Percentiles rank a stretch among this genome's conserved stretches.
Evolutionary conservation across 345 rosid genomes (phyloP).

Genomic region (Syzygium jambos): DNA sequence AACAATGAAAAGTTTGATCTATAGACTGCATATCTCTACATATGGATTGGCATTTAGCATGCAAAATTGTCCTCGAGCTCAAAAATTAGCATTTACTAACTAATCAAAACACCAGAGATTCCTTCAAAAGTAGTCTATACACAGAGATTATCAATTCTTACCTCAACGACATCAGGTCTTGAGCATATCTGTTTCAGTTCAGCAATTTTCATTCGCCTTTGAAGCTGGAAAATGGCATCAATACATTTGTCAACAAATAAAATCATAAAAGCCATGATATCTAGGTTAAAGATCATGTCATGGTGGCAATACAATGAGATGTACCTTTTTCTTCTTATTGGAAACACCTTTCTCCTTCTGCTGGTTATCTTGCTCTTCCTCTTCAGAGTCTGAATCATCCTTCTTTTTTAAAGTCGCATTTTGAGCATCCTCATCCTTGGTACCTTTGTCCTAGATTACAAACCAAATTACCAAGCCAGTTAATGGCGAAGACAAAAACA

Average conservation of each 20-base stretch:
- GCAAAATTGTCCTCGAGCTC: neutral
- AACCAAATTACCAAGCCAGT: neutral
- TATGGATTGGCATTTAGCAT: neutral
- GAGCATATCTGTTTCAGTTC: conserved; percentile 86
- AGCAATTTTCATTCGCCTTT: conserved; percentile 91
- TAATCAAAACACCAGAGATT: neutral
- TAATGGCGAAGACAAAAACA: too few relatives aligned
- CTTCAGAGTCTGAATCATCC: conserved; percentile 67
- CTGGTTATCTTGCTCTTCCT: conserved; percentile 59
- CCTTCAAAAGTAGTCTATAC: neutral
- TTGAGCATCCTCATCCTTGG: conserved; percentile 54
- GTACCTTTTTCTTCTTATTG: conserved; percentile 83
- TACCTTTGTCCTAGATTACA: conserved; percentile 44
- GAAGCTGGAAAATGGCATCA: conserved; percentile 42
- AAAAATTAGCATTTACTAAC: neutral
- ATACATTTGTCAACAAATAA: neutral
- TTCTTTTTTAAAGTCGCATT: conserved; percentile 55
- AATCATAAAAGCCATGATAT: neutral
- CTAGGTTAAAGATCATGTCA: neutral
- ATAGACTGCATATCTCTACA: neutral
- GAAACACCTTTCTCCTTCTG: conserved; percentile 80
- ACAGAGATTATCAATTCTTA: conserved; percentile 11
- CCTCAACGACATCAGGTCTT: conserved; percentile 99
- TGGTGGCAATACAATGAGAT: neutral
- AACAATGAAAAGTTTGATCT: neutral